phyloP scores from a whole-genome alignment of 108 stramenopile species.

The Conticribra weissflogii region DNA sequence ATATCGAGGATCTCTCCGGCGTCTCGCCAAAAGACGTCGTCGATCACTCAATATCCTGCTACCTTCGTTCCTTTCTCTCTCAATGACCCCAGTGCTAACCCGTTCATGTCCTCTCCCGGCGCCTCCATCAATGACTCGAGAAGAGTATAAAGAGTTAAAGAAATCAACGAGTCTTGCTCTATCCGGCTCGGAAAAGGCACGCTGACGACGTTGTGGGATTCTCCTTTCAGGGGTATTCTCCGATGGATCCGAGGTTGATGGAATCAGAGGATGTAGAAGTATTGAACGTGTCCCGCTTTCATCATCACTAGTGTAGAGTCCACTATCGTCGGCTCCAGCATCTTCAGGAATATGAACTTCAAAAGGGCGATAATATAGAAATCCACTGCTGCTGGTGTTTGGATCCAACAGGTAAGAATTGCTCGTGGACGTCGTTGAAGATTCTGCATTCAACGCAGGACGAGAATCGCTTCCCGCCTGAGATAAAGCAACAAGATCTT shows the following conservation, averaged over 20 bases:
- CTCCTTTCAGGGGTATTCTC: not conserved
- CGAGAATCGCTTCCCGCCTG: constrained; percentile 28
- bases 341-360: constrained; percentile 20
- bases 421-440: constrained; percentile 28
- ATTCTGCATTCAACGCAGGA: constrained; percentile 10
- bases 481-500: constrained; percentile 38
- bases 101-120: too few species aligned
- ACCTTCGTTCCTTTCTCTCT: too few species aligned
- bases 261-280: constrained; percentile 16
- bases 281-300: constrained; percentile 29
- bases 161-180: constrained; percentile 34
- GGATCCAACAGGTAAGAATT: constrained; percentile 19
- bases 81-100: too few species aligned
- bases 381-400: constrained; percentile 33
- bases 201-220: constrained; percentile 15
- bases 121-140: constrained; percentile 27
- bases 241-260: not conserved
- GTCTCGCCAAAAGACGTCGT: too few species aligned
- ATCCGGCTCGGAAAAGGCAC: constrained; percentile 45
- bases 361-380: constrained; percentile 38
- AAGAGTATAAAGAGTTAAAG: constrained; percentile 26
- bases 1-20: too few species aligned
- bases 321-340: not conserved
- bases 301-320: constrained; percentile 23
- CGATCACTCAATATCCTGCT: constrained; percentile 1